Conservation (phyloP, 1,284 basidiomycete species). For the Tylopilus sp. region DNA sequence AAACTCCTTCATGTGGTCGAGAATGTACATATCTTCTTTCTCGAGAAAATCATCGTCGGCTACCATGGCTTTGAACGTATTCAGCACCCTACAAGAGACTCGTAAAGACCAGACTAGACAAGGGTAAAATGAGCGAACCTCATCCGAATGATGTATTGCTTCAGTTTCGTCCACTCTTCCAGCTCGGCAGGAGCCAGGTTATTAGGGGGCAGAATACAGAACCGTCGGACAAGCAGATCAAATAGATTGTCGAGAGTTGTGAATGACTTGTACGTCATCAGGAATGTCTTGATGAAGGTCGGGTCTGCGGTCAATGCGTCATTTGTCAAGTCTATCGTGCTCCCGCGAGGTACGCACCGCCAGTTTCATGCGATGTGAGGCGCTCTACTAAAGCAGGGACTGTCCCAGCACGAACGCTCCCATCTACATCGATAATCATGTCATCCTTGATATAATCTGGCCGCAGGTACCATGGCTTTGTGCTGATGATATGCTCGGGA, state of each 20-base stretch:
- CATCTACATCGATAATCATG: constrained; percentile 80
- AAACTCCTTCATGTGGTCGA: constrained; percentile 77
- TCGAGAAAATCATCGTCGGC: constrained; percentile 76
- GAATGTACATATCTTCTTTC: constrained; percentile 73
- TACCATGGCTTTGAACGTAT: constrained; percentile 79
- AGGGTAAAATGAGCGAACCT: constrained; percentile 50
- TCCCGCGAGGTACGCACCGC: constrained; percentile 47
- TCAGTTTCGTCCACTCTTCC: constrained; percentile 81
- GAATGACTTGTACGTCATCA: constrained; percentile 97
- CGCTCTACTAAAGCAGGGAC: constrained; percentile 82
- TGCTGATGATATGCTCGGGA: constrained; percentile 45
- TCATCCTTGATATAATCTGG: constrained; percentile 77
- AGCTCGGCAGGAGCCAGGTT: constrained; percentile 62
- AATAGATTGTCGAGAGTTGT: constrained; percentile 83
- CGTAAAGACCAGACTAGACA: constrained; percentile 4
- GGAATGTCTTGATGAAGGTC: constrained; percentile 86
- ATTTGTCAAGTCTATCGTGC: not conserved
- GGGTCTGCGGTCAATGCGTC: constrained; percentile 48
- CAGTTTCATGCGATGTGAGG: constrained; percentile 83
- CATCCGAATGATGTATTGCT: constrained; percentile 84
- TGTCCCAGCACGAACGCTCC: constrained; percentile 82
- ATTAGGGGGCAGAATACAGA: constrained; percentile 73
- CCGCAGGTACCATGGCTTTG: constrained; percentile 82
- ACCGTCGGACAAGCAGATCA: constrained; percentile 80
- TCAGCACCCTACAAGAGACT: constrained; percentile 58